Conservation (phyloP, 2,329 filamentous ascomycete genomes). For the Dactylellina sp. region DNA sequence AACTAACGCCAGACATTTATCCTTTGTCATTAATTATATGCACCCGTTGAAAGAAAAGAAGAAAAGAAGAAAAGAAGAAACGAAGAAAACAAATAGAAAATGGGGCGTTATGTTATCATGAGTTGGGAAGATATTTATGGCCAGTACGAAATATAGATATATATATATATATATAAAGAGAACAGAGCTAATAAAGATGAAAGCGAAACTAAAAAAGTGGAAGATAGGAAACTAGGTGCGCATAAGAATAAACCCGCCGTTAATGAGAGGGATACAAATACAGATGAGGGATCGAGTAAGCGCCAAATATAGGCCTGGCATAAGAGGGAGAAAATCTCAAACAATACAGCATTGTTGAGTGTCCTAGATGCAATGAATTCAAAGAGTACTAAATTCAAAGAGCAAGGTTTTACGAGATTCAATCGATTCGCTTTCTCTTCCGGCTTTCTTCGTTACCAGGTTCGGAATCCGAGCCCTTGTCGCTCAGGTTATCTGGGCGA, state of each 20-base stretch:
- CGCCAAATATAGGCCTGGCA: too few relatives aligned
- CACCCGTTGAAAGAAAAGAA: constrained; percentile 13
- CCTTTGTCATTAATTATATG: constrained; percentile 47
- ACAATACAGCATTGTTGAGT: too few relatives aligned
- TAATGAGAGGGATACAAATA: constrained; percentile 9
- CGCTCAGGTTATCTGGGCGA: constrained; percentile 48
- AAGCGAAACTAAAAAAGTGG: background rate
- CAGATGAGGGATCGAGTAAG: background rate
- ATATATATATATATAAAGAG: too few relatives aligned
- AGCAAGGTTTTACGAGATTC: background rate
- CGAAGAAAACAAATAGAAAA: background rate
- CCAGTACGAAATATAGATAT: background rate
- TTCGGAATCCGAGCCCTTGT: constrained; percentile 52
- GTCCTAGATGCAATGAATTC: background rate
- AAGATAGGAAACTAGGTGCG: background rate
- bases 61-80: constrained; percentile 11
- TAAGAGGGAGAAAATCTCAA: too few relatives aligned
- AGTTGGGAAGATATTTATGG: constrained; percentile 5
- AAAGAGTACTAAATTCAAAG: background rate
- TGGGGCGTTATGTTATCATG: background rate
- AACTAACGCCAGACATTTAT: constrained; percentile 40
- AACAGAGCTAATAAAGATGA: too few relatives aligned
- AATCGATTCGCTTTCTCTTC: constrained; percentile 52
- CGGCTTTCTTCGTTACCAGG: constrained; percentile 45
- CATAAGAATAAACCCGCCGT: background rate